phyloP scores from a whole-genome alignment of 257 asterid genomes.

The Solanum paucissectum region DNA sequence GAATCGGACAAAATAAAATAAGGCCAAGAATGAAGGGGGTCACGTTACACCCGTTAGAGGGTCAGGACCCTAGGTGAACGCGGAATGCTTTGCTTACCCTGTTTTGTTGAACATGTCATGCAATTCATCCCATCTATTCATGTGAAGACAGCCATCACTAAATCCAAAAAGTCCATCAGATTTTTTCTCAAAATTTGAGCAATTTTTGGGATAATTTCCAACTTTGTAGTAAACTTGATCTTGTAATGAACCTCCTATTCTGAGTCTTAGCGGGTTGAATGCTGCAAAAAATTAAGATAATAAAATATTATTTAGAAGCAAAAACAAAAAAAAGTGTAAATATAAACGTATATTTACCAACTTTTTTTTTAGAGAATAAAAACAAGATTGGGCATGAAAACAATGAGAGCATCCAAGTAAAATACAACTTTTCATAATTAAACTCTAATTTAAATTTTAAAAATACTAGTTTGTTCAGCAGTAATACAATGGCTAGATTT shows the following conservation, averaged over 20 bases:
- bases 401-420: neutral
- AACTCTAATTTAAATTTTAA: neutral
- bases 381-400: neutral
- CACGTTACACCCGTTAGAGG: too few relatives aligned
- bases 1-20: neutral
- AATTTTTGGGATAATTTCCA: slow-evolving; percentile 26
- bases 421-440: neutral
- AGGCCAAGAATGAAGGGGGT: neutral
- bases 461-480: too few relatives aligned
- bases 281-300: slow-evolving; percentile 20
- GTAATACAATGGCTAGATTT: too few relatives aligned
- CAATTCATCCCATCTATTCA: slow-evolving; percentile 66
- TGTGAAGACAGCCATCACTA: slow-evolving; percentile 46
- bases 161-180: slow-evolving; percentile 40
- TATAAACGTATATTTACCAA: neutral
- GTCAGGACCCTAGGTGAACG: neutral
- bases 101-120: slow-evolving; percentile 41
- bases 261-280: slow-evolving; percentile 44
- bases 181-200: slow-evolving; percentile 40
- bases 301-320: neutral
- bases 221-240: slow-evolving; percentile 54
- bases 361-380: neutral
- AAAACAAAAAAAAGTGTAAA: neutral
- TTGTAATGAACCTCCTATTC: slow-evolving; percentile 68
- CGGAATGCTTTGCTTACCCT: slow-evolving; percentile 20